Evolutionary conservation across 2,329 filamentous ascomycete species (phyloP), one percentile per base, ranked within the genome.

Genomic region (Arthrobotrys entomopaga): DNA sequence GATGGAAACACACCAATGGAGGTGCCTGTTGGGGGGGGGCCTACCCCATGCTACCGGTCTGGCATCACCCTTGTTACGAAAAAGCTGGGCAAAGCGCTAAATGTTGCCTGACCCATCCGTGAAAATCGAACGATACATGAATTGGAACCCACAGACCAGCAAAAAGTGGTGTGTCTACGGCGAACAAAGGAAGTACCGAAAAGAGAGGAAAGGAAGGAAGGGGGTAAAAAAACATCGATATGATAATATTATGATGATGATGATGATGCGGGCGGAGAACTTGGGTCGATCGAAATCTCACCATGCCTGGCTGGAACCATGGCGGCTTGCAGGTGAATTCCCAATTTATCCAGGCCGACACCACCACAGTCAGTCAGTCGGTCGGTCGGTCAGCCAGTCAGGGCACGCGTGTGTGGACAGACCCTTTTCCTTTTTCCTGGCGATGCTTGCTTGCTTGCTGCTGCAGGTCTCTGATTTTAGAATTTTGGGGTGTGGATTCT

Each of bases 101-200:
- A 66, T 66, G 69, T 73, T 73, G 69, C 69, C 69, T 61, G 69
- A 57, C 67, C 67, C 67, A 65, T 72, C 54, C 54, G 53, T 60
- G 40, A 60, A 38, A 58, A 65, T 64, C 59, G 59, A 59, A 20
- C 19, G 42, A 46, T 46, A n/a, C 42, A n/a, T 15, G 42, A n/a
- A n/a, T 10, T 5, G n/a, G 43, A n/a, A 50, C 16, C 20, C n/a
- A 19, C n/a, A 50, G 20, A 50, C n/a, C n/a, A n/a, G 46, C 10
- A 20, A 19, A 22, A 50, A 16, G 8, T 19, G 29, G 29, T 40
- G 52, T 15, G 53, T 57, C 53, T 42, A 34, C 50, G 20, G 50
- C 50, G 22, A 53, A 29, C 13, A n/a, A 60, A 34, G 56, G 54
- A 67, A 53, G 60, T 72, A 66, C 54, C 56, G 69, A 59, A 29